These are phyloP conservation scores for Rhodosporidiobolus odoratus DNA, from an alignment of 768 basidiomycete genomes.

Conservation along the genomic window DNA sequence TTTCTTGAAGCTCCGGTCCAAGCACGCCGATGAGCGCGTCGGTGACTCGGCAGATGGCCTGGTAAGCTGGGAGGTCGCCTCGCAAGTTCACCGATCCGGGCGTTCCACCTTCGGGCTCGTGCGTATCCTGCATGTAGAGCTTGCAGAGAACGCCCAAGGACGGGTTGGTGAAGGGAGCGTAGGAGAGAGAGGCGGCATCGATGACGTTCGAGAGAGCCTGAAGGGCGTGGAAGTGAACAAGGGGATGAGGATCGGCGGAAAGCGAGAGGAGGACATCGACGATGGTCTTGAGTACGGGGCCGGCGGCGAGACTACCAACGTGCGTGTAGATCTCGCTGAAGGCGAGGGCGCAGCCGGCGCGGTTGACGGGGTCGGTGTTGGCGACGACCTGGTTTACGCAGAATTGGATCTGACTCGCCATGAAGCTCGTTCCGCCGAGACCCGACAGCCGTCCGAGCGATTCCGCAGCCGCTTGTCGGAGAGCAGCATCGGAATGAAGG, in stretches of 20 bases:
- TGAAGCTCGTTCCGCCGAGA: slow-evolving; percentile 73
- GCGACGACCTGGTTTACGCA: slow-evolving; percentile 89
- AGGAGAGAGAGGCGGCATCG: slow-evolving; percentile 83
- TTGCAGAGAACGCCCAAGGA: slow-evolving; percentile 87
- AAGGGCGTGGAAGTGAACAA: slow-evolving; percentile 91
- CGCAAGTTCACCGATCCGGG: slow-evolving; percentile 69
- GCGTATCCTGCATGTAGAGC: slow-evolving; percentile 79
- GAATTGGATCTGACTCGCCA: slow-evolving; percentile 79
- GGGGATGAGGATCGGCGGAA: slow-evolving; percentile 89
- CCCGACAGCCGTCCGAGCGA: slow-evolving; percentile 80
- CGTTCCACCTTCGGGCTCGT: slow-evolving; percentile 87
- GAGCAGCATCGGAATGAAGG: slow-evolving; percentile 67
- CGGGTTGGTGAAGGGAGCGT: slow-evolving; percentile 77
- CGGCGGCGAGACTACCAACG: slow-evolving; percentile 90
- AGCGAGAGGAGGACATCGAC: slow-evolving; percentile 92
- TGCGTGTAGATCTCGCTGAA: slow-evolving; percentile 86
- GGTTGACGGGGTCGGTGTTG: slow-evolving; percentile 84
- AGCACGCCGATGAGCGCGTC: slow-evolving; percentile 89
- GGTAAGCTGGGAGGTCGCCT: slow-evolving; percentile 86
- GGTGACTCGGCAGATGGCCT: slow-evolving; percentile 81
- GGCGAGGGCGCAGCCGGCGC: slow-evolving; percentile 87
- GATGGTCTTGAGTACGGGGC: slow-evolving; percentile 87
- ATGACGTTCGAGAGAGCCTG: slow-evolving; percentile 79
- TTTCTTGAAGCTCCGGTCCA: slow-evolving; percentile 92
- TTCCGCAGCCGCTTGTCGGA: slow-evolving; percentile 77